Base-by-base conservation (phyloP, 2,329 filamentous ascomycete species). In the Mycocentrospora acerina region DNA sequence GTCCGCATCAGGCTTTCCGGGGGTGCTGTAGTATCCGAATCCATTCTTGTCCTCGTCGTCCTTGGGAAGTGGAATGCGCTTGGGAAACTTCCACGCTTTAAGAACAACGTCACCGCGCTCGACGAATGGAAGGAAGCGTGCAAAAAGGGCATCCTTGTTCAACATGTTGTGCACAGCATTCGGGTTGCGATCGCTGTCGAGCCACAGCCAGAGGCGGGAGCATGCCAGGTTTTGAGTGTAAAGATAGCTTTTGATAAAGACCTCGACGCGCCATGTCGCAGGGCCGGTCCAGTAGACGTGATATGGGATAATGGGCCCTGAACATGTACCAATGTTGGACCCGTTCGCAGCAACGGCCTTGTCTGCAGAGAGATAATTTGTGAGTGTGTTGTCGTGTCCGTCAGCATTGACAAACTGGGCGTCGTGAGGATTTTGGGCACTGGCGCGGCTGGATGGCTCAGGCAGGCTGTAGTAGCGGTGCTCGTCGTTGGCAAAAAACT, bases 251-350 rank as follows among this genome's bases (percentile, higher is more conserved):
- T 80, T 80, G 64, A 79, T 64, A 48, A 80, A 79, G 19, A 76
- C 64, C 48, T 79, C 77, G 28, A 79, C 73, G 29, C 77, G 67
- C 77, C 77, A 80, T 3, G 75, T 79, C 3, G 76, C 75, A 7
- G 75, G 72, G 3, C 77, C 77, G 7, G 75, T 77, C 77, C 77
- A 79, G 68, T 79, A 79, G 18, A 73, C 71, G 48, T 80, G 77
- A 35, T 75, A 79, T 4, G 75, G 75, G 19, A 78, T 69, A 46
- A 79, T 75, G n/a, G 76, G 75, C 2, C 77, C 77, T 28, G 75
- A 67, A 46, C 77, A 80, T 17, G 70, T 68, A n/a, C 75, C 76
- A 25, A 73, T 67, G 8, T 57, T 66, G 2, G 62, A 51, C 33
- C 69, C 71, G 13, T 72, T 65, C 3, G 66, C 57, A 2, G 63